Evolutionary conservation across 306 rosid species (phyloP), one percentile per base, ranked within the genome.

Genomic region (Gastrolobium bilobum): DNA sequence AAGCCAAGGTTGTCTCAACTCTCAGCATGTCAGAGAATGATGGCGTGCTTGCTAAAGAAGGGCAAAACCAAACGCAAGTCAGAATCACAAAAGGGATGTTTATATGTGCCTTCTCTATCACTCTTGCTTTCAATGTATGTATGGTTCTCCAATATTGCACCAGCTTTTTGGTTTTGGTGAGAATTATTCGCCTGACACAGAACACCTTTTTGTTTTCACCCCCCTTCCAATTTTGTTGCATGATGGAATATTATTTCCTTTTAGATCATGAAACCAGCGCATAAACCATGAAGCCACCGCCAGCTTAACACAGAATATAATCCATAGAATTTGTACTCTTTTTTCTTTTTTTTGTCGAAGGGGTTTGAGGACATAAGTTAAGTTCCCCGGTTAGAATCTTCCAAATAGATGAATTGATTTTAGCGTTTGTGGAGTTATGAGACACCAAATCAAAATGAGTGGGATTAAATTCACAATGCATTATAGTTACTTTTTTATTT

Each of bases 11-110:
- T 51, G 74, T 63, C 60, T 70, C 58, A 73, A 40, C 42, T 31
- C 60, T 15, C 42, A 9, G 15, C 9, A 3, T 83, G 86, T 66
- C 80, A 78, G 86, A 39, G 76, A 59, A 83, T 73, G 73, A 78
- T 78, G 73, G 77, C 62, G 56, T 83, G 77, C 83, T 48, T 58
- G 61, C 77, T 65, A 83, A 83, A 78, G 83, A 73, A 78, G 59
- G 33, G 43, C 37, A 54, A 47, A 48, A 26, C 76, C 26, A 52
- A 71, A 69, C 52, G 14, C 66, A 63, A 44, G 75, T 46, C 68
- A 81, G 65, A 74, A 47, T 38, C 33, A 31, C 48, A 51, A 30
- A 52, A 42, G 37, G 52, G 3, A 35, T 57, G 71, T 29, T 64
- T 11, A 9, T 35, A 38, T 76, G 68, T 48, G 14, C 76, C 77